Evolutionary conservation across 2,329 filamentous ascomycete genomes (phyloP).

Genomic region (Trichoderma sp.): DNA sequence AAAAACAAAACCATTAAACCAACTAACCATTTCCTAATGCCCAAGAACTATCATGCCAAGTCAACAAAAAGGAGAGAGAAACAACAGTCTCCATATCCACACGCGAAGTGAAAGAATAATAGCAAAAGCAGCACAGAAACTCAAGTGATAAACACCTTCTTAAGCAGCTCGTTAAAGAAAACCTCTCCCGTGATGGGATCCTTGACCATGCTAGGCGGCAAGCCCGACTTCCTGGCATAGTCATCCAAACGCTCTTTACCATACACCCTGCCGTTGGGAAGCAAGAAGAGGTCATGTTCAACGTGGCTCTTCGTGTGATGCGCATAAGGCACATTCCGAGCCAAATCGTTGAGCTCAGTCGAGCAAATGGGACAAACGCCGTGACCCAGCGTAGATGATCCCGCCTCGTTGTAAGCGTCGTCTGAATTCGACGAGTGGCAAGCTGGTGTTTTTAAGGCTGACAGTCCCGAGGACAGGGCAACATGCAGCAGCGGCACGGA

Average conservation of each 20-base stretch:
- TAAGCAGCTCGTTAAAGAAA: slow-evolving; percentile 60
- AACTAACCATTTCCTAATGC: not conserved
- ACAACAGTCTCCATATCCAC: not conserved
- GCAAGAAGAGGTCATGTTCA: slow-evolving; percentile 78
- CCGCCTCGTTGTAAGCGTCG: slow-evolving; percentile 23
- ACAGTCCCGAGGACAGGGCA: slow-evolving; percentile 85
- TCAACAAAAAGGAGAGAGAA: not conserved
- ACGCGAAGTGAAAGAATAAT: not conserved
- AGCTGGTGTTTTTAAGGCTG: slow-evolving; percentile 90
- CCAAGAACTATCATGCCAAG: not conserved
- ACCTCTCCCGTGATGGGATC: slow-evolving; percentile 75
- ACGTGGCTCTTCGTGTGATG: slow-evolving; percentile 94
- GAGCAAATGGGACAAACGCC: slow-evolving; percentile 94
- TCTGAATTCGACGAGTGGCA: slow-evolving; percentile 70
- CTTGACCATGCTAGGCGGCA: slow-evolving; percentile 64
- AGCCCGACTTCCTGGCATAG: slow-evolving; percentile 75
- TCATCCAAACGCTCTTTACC: slow-evolving; percentile 70
- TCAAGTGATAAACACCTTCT: slow-evolving; percentile 89
- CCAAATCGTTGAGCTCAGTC: slow-evolving; percentile 89
- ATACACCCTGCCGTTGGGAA: slow-evolving; percentile 87
- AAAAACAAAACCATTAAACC: not conserved
- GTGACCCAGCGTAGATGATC: slow-evolving; percentile 53
- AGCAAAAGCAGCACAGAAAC: not conserved
- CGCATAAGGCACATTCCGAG: slow-evolving; percentile 85
- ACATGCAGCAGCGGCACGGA: slow-evolving; percentile 82